phyloP scores from a whole-genome alignment of 176 grass and related monocot species.

The Oryza australiensis region DNA sequence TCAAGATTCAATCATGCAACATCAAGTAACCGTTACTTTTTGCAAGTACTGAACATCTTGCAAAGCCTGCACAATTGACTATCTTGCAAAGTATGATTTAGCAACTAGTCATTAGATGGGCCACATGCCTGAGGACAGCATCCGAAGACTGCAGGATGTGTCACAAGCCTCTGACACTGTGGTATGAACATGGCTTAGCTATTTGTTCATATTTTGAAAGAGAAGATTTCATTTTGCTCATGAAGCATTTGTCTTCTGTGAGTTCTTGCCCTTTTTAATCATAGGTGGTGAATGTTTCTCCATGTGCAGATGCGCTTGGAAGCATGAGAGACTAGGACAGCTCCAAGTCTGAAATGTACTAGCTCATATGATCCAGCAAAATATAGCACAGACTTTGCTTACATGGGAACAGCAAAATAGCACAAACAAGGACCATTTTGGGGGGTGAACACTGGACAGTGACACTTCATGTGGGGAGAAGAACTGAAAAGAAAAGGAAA shows the following conservation, averaged over 20 bases:
- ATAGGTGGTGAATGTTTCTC: constrained; percentile 16
- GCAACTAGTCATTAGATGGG: not conserved
- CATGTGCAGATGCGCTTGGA: not conserved
- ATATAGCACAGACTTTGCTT: constrained; percentile 8
- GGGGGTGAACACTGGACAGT: not conserved
- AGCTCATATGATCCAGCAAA: constrained; percentile 19
- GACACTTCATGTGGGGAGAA: constrained; percentile 10
- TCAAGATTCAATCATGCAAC: not conserved
- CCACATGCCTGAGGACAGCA: not conserved
- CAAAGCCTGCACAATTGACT: not conserved
- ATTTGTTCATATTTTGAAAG: not conserved
- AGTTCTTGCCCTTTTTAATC: not conserved
- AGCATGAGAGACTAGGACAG: not conserved
- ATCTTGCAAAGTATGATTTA: constrained; percentile 17
- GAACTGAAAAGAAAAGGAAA: not conserved
- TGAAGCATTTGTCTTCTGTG: not conserved
- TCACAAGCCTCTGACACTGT: constrained; percentile 11
- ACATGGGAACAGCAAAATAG: constrained; percentile 12
- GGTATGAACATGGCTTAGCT: not conserved
- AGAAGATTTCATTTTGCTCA: not conserved
- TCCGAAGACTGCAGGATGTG: constrained; percentile 1
- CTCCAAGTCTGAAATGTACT: constrained; percentile 21
- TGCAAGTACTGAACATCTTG: constrained; percentile 6
- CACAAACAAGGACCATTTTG: constrained; percentile 15
- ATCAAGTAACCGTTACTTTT: not conserved